These are phyloP conservation scores for Hypoxylon sp. DNA, from an alignment of 2,329 filamentous ascomycete genomes.

Conservation along the genomic window DNA sequence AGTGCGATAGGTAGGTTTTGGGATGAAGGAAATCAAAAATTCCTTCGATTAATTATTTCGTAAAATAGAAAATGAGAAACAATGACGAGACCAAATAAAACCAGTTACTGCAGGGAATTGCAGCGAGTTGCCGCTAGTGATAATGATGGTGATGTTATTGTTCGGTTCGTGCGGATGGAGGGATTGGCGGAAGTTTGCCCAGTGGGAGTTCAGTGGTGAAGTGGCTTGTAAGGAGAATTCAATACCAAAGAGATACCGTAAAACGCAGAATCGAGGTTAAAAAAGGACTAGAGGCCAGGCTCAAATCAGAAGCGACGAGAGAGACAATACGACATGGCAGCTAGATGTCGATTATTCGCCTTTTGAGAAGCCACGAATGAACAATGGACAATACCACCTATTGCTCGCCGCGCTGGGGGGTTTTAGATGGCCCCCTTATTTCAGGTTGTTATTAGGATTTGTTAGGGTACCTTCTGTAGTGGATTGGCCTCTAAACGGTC, in stretches of 20 bases:
- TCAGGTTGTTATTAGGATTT: conserved; percentile 27
- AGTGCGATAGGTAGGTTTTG: conserved; percentile 23
- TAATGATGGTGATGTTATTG: conserved; percentile 1
- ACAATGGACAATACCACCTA: conserved; percentile 9
- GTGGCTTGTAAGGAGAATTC: no score
- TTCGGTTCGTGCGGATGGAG: neutral
- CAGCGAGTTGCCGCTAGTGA: conserved; percentile 2
- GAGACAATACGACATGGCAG: conserved; percentile 12
- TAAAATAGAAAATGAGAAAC: conserved; percentile 9
- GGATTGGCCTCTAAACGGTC: conserved; percentile 12
- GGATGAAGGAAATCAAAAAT: no score
- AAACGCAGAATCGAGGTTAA: conserved; percentile 10
- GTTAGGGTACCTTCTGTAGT: no score
- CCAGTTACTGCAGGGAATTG: conserved; percentile 1
- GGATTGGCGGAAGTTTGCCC: conserved; percentile 6
- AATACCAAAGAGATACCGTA: no score
- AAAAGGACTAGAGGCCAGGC: no score
- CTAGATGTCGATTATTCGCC: conserved; percentile 23
- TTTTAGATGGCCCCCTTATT: conserved; percentile 33
- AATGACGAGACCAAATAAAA: conserved; percentile 7
- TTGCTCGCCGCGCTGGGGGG: conserved; percentile 16
- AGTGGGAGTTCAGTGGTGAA: no score
- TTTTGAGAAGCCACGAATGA: conserved; percentile 25
- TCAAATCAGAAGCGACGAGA: no score
- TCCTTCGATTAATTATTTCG: conserved; percentile 2